Conservation (phyloP, 805 yeast species). For the Saccharomycopsis sp. region DNA sequence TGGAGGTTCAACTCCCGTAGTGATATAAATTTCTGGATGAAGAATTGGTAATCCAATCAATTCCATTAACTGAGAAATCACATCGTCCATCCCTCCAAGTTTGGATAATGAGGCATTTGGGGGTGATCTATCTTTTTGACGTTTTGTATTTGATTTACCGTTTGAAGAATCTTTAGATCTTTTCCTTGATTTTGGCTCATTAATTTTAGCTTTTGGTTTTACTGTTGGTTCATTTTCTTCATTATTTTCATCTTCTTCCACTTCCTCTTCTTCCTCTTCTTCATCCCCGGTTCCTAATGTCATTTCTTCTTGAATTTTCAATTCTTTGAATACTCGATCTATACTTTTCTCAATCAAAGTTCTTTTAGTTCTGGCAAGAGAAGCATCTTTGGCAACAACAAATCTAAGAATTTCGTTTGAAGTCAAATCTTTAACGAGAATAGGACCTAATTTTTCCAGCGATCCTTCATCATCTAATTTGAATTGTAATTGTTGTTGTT, state of each 20-base stretch:
- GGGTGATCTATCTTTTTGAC: slow-evolving; percentile 52
- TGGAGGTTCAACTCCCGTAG: slow-evolving; percentile 93
- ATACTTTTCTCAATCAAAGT: slow-evolving; percentile 13
- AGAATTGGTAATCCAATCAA: slow-evolving; percentile 82
- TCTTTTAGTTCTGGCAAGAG: slow-evolving; percentile 13
- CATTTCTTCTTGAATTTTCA: slow-evolving; percentile 2
- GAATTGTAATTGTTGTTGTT: background rate
- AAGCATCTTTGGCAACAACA: slow-evolving; percentile 8
- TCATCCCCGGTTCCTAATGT: too few species aligned
- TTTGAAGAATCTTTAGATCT: slow-evolving; percentile 35
- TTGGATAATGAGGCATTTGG: slow-evolving; percentile 60
- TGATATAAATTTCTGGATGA: slow-evolving; percentile 82
- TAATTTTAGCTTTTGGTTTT: slow-evolving; percentile 44
- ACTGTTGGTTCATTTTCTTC: slow-evolving; percentile 13
- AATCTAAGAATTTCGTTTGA: slow-evolving; percentile 8
- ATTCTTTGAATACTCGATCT: too few species aligned
- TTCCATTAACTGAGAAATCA: slow-evolving; percentile 82
- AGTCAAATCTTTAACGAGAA: slow-evolving; percentile 9
- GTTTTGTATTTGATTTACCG: slow-evolving; percentile 23
- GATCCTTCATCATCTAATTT: slow-evolving; percentile 2
- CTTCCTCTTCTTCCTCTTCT: slow-evolving; percentile 11
- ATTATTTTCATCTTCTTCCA: slow-evolving; percentile 17
- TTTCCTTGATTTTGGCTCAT: slow-evolving; percentile 47
- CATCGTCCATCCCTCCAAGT: slow-evolving; percentile 81
- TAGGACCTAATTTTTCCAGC: background rate